Percentiles rank a stretch among this genome's conserved stretches.
These are phyloP conservation scores for Teratosphaeria destructans DNA, from an alignment of 2,329 filamentous ascomycete genomes.

Conservation along the genomic window DNA sequence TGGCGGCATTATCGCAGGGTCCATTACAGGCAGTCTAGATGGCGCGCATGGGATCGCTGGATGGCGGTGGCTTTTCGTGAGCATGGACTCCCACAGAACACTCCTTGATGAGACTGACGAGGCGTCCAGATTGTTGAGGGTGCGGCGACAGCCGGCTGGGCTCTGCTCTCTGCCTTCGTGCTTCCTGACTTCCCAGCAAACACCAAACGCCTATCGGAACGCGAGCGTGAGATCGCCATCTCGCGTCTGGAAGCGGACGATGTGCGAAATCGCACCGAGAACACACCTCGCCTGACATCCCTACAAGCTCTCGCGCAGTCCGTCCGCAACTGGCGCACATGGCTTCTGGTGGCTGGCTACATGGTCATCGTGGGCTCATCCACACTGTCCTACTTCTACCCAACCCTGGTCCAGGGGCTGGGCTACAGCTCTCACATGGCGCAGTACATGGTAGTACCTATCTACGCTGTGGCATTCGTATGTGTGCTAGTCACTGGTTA, in stretches of 20 bases:
- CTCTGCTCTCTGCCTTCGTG: constrained; percentile 34
- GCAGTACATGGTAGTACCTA: constrained; percentile 40
- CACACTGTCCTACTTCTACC: constrained; percentile 46
- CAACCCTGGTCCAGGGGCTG: constrained; percentile 41
- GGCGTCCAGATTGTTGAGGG: constrained; percentile 23
- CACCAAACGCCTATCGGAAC: constrained; percentile 31
- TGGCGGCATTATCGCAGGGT: constrained; percentile 32
- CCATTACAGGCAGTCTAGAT: constrained; percentile 26
- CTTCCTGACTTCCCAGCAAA: constrained; percentile 42
- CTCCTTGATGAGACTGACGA: neutral
- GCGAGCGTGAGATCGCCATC: constrained; percentile 35
- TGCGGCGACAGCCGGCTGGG: constrained; percentile 35
- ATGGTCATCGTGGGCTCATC: constrained; percentile 42
- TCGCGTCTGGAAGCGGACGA: constrained; percentile 36
- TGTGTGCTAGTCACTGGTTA: constrained; percentile 37
- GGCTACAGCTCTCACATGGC: constrained; percentile 38
- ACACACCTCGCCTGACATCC: constrained; percentile 26
- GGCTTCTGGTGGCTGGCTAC: constrained; percentile 40
- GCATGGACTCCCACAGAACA: neutral
- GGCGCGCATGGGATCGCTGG: constrained; percentile 29
- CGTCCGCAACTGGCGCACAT: constrained; percentile 37
- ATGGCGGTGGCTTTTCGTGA: constrained; percentile 35
- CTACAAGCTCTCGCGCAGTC: constrained; percentile 30
- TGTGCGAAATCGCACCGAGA: constrained; percentile 25
- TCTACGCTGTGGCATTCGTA: constrained; percentile 45